Evolutionary conservation across 2,329 filamentous ascomycete species (phyloP), one percentile per base, ranked within the genome.

Genomic region (Coniosporium tulheliwenetii): DNA sequence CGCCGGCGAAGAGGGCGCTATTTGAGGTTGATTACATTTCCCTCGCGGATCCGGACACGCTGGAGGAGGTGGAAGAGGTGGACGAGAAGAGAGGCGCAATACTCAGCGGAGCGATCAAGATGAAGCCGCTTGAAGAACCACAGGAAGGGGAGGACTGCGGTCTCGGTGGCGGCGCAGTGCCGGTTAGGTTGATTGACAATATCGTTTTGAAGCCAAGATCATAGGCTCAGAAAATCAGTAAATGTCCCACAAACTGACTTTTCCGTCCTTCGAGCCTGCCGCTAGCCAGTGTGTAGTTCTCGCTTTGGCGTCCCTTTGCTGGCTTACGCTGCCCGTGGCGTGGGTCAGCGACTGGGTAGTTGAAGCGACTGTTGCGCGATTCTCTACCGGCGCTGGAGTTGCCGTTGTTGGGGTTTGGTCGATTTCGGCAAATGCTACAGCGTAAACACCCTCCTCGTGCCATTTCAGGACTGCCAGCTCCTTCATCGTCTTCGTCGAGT

Each of bases 21-120:
- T 91, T 86, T 45, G 82, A 93, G 55, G 71, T 95, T 8, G 89
- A 96, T 58, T 98, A 98, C 57, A 75, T 98, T 42, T 93, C 86
- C 12, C 69, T 98, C 19, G 82, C 89, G 0, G 85, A 96, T 52
- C 83, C 85, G 1, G 77, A 85, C 8, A 81, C 79, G 0, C 75
- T 98, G 64, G 73, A 83, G 44, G 89, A 96, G 61, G 52, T 94
- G 1, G 70, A 81, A 0, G 57, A 63, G 10, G 71, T 96, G 2
- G 82, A 94, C 52, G 67, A 71, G 0, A 61, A 63, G 0, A 75
- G 67, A 47, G 89, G 89, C 1, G 87, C 81, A 0, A 81, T 98
- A 31, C 61, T 98, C 43, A 96, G 89, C 56, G 86, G 85, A 3
- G 91, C 91, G 0, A 67, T 98, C 43, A 91, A 84, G 63, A 93